Base-by-base conservation (phyloP, 176 grass and related monocot genomes). In the Melocanna baccifera region DNA sequence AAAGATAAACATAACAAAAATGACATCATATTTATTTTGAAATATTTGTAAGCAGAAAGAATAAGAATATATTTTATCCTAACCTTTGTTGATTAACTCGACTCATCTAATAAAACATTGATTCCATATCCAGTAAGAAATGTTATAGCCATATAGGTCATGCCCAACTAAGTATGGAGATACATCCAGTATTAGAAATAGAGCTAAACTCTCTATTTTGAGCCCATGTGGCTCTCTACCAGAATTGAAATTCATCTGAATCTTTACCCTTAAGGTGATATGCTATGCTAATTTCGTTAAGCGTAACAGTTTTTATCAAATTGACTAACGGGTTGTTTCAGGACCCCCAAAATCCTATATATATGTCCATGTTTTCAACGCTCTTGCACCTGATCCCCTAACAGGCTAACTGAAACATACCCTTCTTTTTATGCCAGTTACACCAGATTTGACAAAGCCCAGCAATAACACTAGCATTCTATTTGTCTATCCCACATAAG, bases 181-280 rank as follows among this genome's bases (percentile, higher is more conserved):
- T 58, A 58, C 18, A 69, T 61, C 7, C 22, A 85, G 19, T 22
- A 30, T 45, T 22, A 5, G 41, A 46, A 55, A 71, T 32, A 36
- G 9, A 59, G 59, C 32, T 52, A 13, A 82, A 58, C 57, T 69
- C 37, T 57, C 50, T 76, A 61, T 86, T 82, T 73, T 41, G 20
- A 55, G 36, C 58, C 13, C 11, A 71, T 57, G 36, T 70, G 25
- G 25, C 10, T 71, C 15, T 48, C 26, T 67, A 65, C 9, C 36
- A 68, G 26, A 57, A 16, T 57, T 66, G 2, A 55, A 66, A 58
- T 73, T 57, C 12, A 73, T 71, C 64, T 73, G 57, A 55, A 73
- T 20, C 69, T 75, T 68, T 7, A 30, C 6, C 32, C 16, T 29
- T 26, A 69, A n/a, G 12, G 57, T 18, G 26, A 20, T 57, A 47